These are phyloP conservation scores for Lachancea fermentati DNA, from an alignment of 805 yeast genomes.

Conservation along the genomic window DNA sequence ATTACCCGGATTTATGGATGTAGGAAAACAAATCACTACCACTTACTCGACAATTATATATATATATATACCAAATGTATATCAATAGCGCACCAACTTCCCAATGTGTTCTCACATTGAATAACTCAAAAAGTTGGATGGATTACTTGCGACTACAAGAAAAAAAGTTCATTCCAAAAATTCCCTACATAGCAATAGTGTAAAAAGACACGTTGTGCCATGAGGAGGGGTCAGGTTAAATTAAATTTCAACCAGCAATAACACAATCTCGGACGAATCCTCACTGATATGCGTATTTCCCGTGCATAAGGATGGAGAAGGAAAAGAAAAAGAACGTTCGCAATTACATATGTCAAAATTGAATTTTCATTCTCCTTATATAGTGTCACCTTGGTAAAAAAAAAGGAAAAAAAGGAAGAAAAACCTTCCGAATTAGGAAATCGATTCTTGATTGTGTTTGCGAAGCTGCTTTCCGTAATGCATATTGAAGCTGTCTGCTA, in stretches of 20 bases:
- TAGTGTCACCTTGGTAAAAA: no score
- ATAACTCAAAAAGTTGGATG: neutral
- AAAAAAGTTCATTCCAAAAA: slow-evolving; percentile 51
- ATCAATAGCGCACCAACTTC: neutral
- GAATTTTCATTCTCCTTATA: neutral
- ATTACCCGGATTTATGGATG: neutral
- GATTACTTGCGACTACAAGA: slow-evolving; percentile 1
- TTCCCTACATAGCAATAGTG: slow-evolving; percentile 49
- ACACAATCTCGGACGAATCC: slow-evolving; percentile 99
- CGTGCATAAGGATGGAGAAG: slow-evolving; percentile 93
- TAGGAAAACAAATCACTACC: no score
- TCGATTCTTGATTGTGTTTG: no score
- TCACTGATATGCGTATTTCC: slow-evolving; percentile 99
- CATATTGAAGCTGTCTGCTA: no score
- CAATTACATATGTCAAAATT: no score
- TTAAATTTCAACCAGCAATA: slow-evolving; percentile 99
- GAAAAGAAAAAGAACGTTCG: slow-evolving; percentile 1
- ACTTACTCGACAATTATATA: no score
- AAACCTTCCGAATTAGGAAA: no score
- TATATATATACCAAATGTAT: no score
- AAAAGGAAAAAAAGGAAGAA: no score
- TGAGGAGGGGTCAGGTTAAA: slow-evolving; percentile 86
- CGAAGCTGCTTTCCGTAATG: no score
- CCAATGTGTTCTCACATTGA: slow-evolving; percentile 5
- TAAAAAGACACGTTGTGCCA: slow-evolving; percentile 38